These are phyloP conservation scores for Podosphaera fusca DNA, from an alignment of 2,329 filamentous ascomycete genomes.

Conservation along the genomic window DNA sequence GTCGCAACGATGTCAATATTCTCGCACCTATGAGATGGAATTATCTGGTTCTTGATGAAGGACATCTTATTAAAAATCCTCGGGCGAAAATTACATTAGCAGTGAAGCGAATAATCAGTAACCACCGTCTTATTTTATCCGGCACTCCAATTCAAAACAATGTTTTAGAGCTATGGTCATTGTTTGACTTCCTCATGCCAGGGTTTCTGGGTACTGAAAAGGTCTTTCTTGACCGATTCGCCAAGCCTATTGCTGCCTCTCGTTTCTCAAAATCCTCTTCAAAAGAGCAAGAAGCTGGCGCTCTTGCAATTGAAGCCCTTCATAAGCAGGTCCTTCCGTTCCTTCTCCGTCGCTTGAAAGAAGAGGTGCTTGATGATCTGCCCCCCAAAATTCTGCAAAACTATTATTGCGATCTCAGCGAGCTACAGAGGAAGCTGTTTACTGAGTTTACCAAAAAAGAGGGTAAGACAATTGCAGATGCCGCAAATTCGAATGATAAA, in stretches of 20 bases:
- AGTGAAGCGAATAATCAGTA: conserved; percentile 72
- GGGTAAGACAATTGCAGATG: conserved; percentile 63
- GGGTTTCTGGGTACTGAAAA: conserved; percentile 92
- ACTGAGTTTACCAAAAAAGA: conserved; percentile 93
- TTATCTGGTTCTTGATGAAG: conserved; percentile 90
- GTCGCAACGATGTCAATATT: conserved; percentile 79
- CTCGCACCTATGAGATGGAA: conserved; percentile 79
- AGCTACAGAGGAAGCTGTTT: conserved; percentile 83
- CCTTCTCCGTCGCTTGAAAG: conserved; percentile 83
- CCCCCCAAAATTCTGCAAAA: conserved; percentile 98
- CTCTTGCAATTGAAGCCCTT: conserved; percentile 86
- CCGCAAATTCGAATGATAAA: conserved; percentile 67
- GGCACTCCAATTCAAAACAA: conserved; percentile 97
- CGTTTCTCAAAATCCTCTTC: conserved; percentile 93
- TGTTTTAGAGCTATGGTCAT: conserved; percentile 84
- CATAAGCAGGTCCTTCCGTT: conserved; percentile 97
- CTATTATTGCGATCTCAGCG: conserved; percentile 95
- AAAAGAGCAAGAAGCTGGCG: conserved; percentile 92
- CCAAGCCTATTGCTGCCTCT: conserved; percentile 74
- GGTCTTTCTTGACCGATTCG: conserved; percentile 78
- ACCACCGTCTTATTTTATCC: conserved; percentile 87
- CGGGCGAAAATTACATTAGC: conserved; percentile 88
- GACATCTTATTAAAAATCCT: conserved; percentile 95
- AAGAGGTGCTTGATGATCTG: conserved; percentile 87
- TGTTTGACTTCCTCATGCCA: conserved; percentile 98